phyloP scores from a whole-genome alignment of 1,284 basidiomycete genomes.

The Gymnopus androsaceus region DNA sequence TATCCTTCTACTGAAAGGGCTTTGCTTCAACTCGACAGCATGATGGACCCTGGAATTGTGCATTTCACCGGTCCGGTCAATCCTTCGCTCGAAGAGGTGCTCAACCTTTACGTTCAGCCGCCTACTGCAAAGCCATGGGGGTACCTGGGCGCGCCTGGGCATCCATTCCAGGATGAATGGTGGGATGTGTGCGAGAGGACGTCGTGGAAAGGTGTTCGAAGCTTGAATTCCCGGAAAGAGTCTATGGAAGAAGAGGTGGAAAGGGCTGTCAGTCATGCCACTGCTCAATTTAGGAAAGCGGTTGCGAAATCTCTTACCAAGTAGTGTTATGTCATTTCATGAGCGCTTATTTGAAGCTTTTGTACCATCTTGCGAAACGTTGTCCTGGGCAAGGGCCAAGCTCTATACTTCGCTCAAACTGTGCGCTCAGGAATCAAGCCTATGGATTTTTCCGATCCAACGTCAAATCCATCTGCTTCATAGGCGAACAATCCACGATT shows the following conservation, averaged over 20 bases:
- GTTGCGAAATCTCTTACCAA: too few relatives aligned
- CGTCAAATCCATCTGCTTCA: too few relatives aligned
- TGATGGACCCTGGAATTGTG: conserved; percentile 41
- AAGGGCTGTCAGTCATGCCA: not conserved
- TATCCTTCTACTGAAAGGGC: conserved; percentile 36
- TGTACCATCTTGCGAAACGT: too few relatives aligned
- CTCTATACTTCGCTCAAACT: too few relatives aligned
- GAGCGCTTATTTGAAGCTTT: too few relatives aligned
- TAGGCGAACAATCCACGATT: too few relatives aligned
- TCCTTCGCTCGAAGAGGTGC: conserved; percentile 43
- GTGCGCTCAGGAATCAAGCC: too few relatives aligned
- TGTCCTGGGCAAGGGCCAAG: too few relatives aligned
- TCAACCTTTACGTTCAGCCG: conserved; percentile 56
- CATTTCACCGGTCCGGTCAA: conserved; percentile 62
- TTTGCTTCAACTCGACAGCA: conserved; percentile 28
- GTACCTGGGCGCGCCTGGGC: conserved; percentile 52
- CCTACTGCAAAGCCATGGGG: conserved; percentile 61
- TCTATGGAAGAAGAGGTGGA: not conserved
- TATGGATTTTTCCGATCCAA: too few relatives aligned
- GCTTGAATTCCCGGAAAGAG: not conserved
- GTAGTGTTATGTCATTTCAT: too few relatives aligned
- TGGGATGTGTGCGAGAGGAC: conserved; percentile 45
- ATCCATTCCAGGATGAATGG: conserved; percentile 54
- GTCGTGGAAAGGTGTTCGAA: conserved; percentile 39
- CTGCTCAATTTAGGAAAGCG: too few relatives aligned